Evolutionary conservation across 1,139 yeast genomes (phyloP), one percentile per base, ranked within the genome.

Genomic region (Pichia sp.): DNA sequence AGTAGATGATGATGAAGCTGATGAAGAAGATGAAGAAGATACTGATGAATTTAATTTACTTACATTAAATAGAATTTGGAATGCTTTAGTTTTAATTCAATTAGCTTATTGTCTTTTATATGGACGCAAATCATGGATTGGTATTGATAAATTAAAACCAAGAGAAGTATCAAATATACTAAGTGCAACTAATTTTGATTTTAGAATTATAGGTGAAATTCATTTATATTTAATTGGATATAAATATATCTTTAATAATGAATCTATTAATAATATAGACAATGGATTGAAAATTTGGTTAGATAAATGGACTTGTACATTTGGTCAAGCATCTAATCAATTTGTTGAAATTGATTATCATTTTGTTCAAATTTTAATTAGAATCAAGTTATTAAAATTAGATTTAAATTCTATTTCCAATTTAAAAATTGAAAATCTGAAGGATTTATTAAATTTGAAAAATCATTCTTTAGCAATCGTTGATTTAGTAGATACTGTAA

Each of bases 181-280:
- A 2, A 69, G 76, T 34, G 78, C 91, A 0, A 82, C 91, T 3
- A 82, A 82, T 53, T 85, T 85, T 56, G 95, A 85, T 56, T 89
- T 88, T 13, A 64, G 94, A 47, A 83, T 85, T 79, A 82, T 84
- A 14, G 82, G 89, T 41, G 95, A 85, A 59, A 79, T 83, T 40
- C 75, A 80, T 16, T 68, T 83, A 10, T 74, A 81, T 43, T 61
- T 77, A 27, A 69, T 80, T 15, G 68, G 84, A 1, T 83, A 83
- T 59, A 75, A 74, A 45, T 82, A 70, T 54, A 64, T 80, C 25
- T 84, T 80, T 35, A 37, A 47, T 10, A 47, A 46, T 18, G 50
- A 43, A 24, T 34, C 36, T 13, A 31, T 47, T n/a, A 42, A 37
- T 2, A 14, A 45, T 31, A 39, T 49, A 23, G 20, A 43, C 21